Percentiles rank a stretch among this genome's conserved stretches.
These are phyloP conservation scores for Heliamphora exappendiculata DNA, from an alignment of 148 eudicot species.

Conservation along the genomic window DNA sequence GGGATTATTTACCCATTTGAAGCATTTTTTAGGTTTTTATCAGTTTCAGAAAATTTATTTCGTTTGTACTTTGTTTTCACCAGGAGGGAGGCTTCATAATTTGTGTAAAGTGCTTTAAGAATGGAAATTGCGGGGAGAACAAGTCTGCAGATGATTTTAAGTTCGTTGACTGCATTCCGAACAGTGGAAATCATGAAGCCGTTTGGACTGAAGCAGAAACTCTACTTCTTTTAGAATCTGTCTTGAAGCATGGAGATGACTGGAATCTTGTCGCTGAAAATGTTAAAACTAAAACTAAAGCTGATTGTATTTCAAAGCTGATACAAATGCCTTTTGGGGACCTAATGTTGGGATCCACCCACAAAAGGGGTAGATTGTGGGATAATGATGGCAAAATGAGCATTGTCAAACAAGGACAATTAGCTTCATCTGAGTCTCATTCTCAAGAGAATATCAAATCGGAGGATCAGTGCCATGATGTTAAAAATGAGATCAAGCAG, in stretches of 20 bases:
- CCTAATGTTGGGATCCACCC: constrained; percentile 65
- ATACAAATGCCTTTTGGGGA: constrained; percentile 92
- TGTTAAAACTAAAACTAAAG: constrained; percentile 74
- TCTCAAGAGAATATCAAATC: constrained; percentile 25
- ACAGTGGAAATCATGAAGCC: constrained; percentile 26
- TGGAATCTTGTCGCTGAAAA: constrained; percentile 87
- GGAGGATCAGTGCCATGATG: constrained; percentile 26
- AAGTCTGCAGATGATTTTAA: constrained; percentile 60
- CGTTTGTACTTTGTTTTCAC: constrained; percentile 14
- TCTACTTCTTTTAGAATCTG: constrained; percentile 77
- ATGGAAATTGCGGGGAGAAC: constrained; percentile 50
- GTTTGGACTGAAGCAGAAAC: constrained; percentile 91
- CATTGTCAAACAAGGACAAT: constrained; percentile 24
- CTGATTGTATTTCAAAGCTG: constrained; percentile 84
- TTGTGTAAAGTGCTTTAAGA: constrained; percentile 68
- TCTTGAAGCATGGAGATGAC: constrained; percentile 82
- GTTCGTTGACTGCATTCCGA: constrained; percentile 30
- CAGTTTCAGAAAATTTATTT: not conserved
- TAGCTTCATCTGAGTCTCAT: constrained; percentile 31
- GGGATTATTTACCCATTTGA: not conserved
- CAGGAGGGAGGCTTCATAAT: constrained; percentile 44
- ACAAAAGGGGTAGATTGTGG: constrained; percentile 28
- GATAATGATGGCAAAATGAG: constrained; percentile 23
- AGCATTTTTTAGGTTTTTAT: not conserved
- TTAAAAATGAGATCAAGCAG: constrained; percentile 30